Conservation (phyloP, 805 yeast species). For the Pichia thaimueangensis region DNA sequence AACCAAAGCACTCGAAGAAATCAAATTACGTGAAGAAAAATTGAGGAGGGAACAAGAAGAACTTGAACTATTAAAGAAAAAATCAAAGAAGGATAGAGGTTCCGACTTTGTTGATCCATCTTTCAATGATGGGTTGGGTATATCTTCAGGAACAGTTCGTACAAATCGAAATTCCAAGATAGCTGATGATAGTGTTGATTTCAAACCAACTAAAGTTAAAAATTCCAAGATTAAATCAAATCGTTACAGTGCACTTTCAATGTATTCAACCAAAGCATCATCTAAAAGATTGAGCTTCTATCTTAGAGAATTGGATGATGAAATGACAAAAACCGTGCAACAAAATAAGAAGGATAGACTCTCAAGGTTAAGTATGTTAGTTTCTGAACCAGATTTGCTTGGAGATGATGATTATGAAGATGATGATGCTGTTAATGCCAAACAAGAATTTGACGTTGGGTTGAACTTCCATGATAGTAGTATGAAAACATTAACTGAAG, state of each 20-base stretch:
- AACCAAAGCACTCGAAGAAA: slow-evolving; percentile 14
- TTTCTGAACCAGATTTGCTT: slow-evolving; percentile 9
- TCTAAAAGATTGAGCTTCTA: slow-evolving; percentile 50
- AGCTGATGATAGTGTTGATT: slow-evolving; percentile 19
- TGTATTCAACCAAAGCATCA: slow-evolving; percentile 63
- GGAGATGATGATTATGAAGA: neutral
- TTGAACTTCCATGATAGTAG: slow-evolving; percentile 1
- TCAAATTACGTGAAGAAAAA: slow-evolving; percentile 10
- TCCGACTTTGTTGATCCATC: slow-evolving; percentile 8
- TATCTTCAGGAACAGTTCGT: slow-evolving; percentile 15
- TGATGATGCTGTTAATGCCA: no score
- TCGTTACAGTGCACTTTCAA: slow-evolving; percentile 64
- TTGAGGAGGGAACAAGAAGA: slow-evolving; percentile 11
- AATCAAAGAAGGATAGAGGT: slow-evolving; percentile 1
- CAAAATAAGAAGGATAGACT: slow-evolving; percentile 13
- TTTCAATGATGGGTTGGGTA: slow-evolving; percentile 4
- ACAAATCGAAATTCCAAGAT: no score
- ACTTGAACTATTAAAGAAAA: slow-evolving; percentile 7
- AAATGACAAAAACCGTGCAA: slow-evolving; percentile 12
- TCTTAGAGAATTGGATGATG: slow-evolving; percentile 25
- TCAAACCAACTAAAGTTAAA: slow-evolving; percentile 25
- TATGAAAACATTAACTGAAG: slow-evolving; percentile 10
- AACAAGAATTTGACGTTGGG: slow-evolving; percentile 2
- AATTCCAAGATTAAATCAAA: slow-evolving; percentile 34
- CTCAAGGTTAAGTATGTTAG: slow-evolving; percentile 26